Evolutionary conservation across 495 filamentous ascomycete genomes (phyloP).

Genomic region (Annulohypoxylon nitens): DNA sequence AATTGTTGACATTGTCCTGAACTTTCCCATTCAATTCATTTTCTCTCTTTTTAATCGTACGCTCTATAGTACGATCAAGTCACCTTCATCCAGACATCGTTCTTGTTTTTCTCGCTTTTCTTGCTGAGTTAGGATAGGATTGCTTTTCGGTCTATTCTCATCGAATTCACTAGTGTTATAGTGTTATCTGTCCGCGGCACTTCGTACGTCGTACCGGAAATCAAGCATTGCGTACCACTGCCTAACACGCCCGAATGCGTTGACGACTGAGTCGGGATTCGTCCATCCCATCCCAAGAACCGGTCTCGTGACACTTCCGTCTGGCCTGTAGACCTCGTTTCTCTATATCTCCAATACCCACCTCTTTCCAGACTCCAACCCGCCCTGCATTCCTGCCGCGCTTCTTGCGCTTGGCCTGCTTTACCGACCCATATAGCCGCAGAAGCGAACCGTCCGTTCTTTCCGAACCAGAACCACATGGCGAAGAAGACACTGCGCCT

Average conservation of each 20-base stretch:
- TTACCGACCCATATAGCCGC: background rate
- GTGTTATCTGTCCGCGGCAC: background rate
- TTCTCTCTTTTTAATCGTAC: background rate
- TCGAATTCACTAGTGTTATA: background rate
- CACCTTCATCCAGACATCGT: background rate
- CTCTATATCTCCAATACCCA: background rate
- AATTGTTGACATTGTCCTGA: background rate
- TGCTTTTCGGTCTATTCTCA: background rate
- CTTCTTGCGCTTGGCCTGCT: background rate
- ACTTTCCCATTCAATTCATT: conserved; percentile 17
- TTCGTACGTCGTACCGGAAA: background rate
- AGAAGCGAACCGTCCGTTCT: background rate
- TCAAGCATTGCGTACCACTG: background rate
- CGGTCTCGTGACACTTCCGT: conserved; percentile 22
- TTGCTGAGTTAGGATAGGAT: background rate
- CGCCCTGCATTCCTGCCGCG: background rate
- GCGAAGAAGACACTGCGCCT: conserved; percentile 56
- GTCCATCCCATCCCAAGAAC: conserved; percentile 9
- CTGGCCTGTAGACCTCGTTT: background rate
- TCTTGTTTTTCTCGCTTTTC: background rate
- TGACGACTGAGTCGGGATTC: conserved; percentile 15
- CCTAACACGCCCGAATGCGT: conserved; percentile 16
- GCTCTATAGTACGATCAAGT: background rate
- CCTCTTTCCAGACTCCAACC: background rate
- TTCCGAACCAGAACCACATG: conserved; percentile 14